Base-by-base conservation (phyloP, 495 filamentous ascomycete species). In the Talaromyces ruber region DNA sequence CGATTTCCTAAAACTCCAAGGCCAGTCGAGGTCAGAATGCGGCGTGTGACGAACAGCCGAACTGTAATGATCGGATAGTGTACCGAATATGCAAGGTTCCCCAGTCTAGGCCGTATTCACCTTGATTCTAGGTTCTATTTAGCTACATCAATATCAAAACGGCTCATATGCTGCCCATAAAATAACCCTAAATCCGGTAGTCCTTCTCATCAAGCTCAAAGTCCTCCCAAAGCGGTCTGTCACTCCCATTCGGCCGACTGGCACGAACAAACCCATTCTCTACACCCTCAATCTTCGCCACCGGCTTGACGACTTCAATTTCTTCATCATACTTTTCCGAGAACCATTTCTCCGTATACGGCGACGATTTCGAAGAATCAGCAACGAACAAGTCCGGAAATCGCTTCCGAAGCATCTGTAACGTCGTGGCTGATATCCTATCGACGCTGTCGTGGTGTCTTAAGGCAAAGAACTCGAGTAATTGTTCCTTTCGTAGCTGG, bases 391-490 rank as follows among this genome's bases (percentile, higher is more conserved):
- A 65, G 43, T 75, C 72, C 18, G 76, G 76, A 66, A 75, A 79
- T 0, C 74, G 68, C 37, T 71, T 65, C 64, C 79, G 82, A 81
- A 91, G 82, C 26, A 82, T 83, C 63, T 74, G 78, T 67, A 91
- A 69, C 26, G 88, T 88, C 24, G 83, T 79, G 54, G 80, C 81
- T 26, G 86, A 85, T 47, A 92, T 84, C 55, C 87, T 84, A 65
- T 92, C 88, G 1, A 91, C 88, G 53, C 84, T 88, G 68, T 90
- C 86, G 56, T 77, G 78, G 68, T 92, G 87, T 22, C 86, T 76
- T 62, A 93, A 71, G 34, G 76, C 72, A 64, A 89, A 86, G 71
- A 90, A 88, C 5, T 82, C 82, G 0, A 72, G 64, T 29, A 81
- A 80, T 63, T 86, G 82, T 37, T 72, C 74, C 24, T 72, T 69